Base-by-base conservation (phyloP, 129 eudicot species). In the Saposhnikovia divaricata region DNA sequence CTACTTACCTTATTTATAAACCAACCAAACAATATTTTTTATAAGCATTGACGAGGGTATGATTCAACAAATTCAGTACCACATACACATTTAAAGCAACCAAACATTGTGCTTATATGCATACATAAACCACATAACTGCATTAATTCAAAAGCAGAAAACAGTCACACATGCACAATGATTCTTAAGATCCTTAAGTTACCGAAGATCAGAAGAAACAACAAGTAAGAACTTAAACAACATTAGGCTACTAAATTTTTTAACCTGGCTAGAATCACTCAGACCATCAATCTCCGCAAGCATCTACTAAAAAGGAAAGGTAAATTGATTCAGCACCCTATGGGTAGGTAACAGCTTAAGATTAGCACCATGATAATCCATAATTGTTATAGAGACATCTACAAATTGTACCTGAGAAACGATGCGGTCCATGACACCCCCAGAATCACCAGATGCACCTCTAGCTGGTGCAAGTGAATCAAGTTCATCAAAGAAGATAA, bases 401-500 rank as follows among this genome's bases (percentile, higher is more conserved):
- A 63, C 40, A 80, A 66, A 19, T 27, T 50, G 74, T 68, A 92
- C 97, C 98, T 95, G 98, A 80, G 98, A 95, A 83, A 95, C 98
- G 13, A 95, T 97, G 38, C 98, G 89, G 70, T 95, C 98, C 98
- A 95, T 95, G 74, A 95, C 98, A 73, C 98, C 98, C 74, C 98
- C 98, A 77, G 98, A 95, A 83, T 95, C 98, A 82, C 98, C 98
- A 18, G 98, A 95, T 80, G 94, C 96, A 90, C 98, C 98, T 79
- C 98, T 85, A 70, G 98, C 98, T 13, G 98, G 98, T 79, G 97
- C 98, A 83, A 95, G 97, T 38, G 98, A 92, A 86, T 95, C 98
- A 34, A 95, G 96, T 83, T 95, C 98, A 81, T 95, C 98, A 80
- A 95, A 95, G 84, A 95, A 95, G 72, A 95, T 95, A 70, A 92